Conservation (phyloP, 805 yeast species). For the Metschnikowia similis region DNA sequence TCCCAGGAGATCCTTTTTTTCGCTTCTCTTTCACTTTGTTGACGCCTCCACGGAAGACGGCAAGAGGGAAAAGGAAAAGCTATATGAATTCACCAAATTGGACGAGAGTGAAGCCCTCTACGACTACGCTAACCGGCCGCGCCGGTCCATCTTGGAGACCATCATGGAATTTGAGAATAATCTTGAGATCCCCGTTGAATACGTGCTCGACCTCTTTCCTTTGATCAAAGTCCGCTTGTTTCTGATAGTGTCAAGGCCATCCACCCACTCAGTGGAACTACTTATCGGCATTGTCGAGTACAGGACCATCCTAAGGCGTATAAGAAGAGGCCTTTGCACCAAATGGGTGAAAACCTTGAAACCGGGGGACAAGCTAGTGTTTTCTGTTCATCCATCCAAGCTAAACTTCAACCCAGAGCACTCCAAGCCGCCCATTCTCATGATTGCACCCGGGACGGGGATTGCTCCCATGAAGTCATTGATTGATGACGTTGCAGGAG, state of each 20-base stretch:
- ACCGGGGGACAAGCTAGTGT: conserved; percentile 48
- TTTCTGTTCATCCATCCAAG: conserved; percentile 46
- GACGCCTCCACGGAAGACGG: conserved; percentile 49
- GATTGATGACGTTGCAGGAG: conserved; percentile 38
- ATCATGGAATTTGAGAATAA: conserved; percentile 72
- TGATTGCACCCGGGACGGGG: conserved; percentile 95
- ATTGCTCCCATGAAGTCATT: conserved; percentile 86
- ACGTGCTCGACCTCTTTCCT: conserved; percentile 76
- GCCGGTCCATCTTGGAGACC: conserved; percentile 82
- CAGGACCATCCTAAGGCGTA: conserved; percentile 69
- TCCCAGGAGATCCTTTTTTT: conserved; percentile 82
- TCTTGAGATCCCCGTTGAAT: conserved; percentile 69
- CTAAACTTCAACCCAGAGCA: conserved; percentile 26
- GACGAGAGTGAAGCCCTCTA: conserved; percentile 78
- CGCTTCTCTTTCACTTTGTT: conserved; percentile 63
- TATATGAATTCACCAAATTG: conserved; percentile 66
- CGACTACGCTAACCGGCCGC: conserved; percentile 89
- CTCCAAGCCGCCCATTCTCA: conserved; percentile 45
- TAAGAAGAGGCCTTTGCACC: conserved; percentile 80
- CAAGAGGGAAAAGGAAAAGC: conserved; percentile 68
- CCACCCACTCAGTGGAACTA: conserved; percentile 48
- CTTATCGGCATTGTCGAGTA: conserved; percentile 85
- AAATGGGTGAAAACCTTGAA: conserved; percentile 58
- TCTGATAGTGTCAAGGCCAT: conserved; percentile 70
- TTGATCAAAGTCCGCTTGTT: conserved; percentile 74